Conservation (phyloP, 73 alveolate genomes). For the Uronychia binucleata region DNA sequence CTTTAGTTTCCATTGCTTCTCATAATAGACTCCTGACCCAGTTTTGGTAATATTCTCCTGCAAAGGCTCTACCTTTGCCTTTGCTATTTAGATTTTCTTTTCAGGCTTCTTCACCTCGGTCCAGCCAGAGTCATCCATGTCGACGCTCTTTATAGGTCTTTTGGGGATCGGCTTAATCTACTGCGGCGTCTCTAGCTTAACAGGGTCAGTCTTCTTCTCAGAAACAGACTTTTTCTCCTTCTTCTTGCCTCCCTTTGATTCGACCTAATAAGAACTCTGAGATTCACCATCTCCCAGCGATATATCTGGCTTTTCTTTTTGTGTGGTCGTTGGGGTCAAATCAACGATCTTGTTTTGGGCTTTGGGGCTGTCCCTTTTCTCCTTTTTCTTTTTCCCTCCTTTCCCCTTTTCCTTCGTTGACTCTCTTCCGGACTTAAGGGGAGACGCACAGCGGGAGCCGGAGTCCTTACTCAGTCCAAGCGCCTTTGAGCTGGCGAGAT, state of each 20-base stretch:
- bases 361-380: neutral
- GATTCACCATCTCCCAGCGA: too few species aligned
- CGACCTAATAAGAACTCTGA: too few species aligned
- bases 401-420: too few species aligned
- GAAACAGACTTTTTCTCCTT: neutral
- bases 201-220: neutral
- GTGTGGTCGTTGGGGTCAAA: too few species aligned
- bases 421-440: too few species aligned
- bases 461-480: too few species aligned
- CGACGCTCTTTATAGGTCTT: neutral
- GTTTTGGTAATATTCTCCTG: neutral
- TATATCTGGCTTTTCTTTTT: too few species aligned
- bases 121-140: too few species aligned
- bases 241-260: neutral
- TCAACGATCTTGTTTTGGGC: too few species aligned
- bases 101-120: neutral
- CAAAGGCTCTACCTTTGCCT: neutral
- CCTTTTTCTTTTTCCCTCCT: neutral
- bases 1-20: neutral
- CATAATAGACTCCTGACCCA: neutral
- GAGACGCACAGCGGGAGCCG: too few species aligned
- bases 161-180: neutral
- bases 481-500: too few species aligned
- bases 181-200: neutral
- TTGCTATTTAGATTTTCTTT: neutral